These are phyloP conservation scores for Pachysandra terminalis DNA, from an alignment of 164 flowering plant genomes.

Conservation along the genomic window DNA sequence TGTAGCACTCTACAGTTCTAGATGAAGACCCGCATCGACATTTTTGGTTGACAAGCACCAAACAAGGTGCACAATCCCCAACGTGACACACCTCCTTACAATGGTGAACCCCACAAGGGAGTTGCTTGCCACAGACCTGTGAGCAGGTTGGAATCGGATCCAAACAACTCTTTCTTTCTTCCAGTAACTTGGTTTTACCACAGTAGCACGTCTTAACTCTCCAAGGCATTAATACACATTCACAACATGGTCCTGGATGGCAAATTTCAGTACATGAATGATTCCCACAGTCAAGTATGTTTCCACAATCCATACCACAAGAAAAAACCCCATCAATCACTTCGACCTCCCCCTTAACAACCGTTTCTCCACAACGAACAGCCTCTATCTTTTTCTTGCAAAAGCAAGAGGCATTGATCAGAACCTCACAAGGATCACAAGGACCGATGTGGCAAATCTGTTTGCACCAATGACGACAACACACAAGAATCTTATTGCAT, in stretches of 20 bases:
- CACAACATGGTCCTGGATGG: conserved; percentile 91
- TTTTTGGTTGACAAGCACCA: conserved; percentile 59
- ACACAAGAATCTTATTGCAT: conserved; percentile 73
- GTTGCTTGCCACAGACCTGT: conserved; percentile 54
- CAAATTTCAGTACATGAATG: conserved; percentile 66
- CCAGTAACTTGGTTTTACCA: conserved; percentile 65
- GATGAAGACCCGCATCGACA: conserved; percentile 87
- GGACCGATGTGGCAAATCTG: conserved; percentile 72
- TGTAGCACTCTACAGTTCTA: conserved; percentile 67
- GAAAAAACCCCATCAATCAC: conserved; percentile 69
- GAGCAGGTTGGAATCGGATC: conserved; percentile 82
- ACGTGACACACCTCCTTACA: conserved; percentile 75
- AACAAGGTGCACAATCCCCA: conserved; percentile 72
- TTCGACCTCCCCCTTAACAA: conserved; percentile 66
- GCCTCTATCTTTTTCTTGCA: conserved; percentile 69
- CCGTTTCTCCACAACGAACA: conserved; percentile 73
- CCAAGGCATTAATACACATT: conserved; percentile 66
- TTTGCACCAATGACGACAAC: conserved; percentile 83
- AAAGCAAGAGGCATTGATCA: conserved; percentile 68
- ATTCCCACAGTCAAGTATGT: conserved; percentile 67
- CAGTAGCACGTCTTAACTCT: conserved; percentile 68
- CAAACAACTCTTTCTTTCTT: conserved; percentile 64
- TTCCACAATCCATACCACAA: conserved; percentile 65
- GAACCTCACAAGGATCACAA: conserved; percentile 66
- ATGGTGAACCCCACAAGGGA: conserved; percentile 63